These are phyloP conservation scores for Dictyostelium firmibasis DNA, from an alignment of 78 protist species.

Conservation along the genomic window DNA sequence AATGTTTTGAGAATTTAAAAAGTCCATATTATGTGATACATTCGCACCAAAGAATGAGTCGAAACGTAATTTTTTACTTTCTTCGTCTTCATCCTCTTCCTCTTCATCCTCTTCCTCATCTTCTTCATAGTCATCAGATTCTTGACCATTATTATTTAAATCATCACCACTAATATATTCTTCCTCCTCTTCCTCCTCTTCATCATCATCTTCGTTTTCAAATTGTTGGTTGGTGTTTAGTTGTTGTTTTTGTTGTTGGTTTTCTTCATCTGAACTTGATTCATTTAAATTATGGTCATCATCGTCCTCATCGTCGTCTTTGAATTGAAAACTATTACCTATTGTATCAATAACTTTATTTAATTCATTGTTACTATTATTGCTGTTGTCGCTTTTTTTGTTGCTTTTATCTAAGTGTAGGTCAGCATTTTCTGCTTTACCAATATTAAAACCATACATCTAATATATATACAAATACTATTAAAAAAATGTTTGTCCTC, in stretches of 20 bases:
- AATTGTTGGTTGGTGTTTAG: background rate
- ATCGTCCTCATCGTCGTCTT: background rate
- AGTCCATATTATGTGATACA: background rate
- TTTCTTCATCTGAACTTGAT: background rate
- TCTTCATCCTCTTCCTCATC: background rate
- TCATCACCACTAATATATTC: background rate
- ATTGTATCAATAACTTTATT: background rate
- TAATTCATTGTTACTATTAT: background rate
- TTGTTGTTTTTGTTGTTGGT: background rate
- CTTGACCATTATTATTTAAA: background rate
- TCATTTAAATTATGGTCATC: background rate
- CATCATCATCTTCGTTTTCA: background rate
- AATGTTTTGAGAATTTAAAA: background rate
- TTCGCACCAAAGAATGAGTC: background rate
- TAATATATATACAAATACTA: background rate
- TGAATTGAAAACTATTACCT: background rate
- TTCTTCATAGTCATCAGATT: background rate
- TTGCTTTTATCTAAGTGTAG: background rate
- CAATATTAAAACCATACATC: constrained; percentile 15
- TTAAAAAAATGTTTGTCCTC: background rate
- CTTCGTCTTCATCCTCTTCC: background rate
- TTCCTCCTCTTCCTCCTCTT: background rate
- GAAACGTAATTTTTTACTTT: background rate
- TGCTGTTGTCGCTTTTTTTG: background rate
- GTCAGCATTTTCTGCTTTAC: constrained; percentile 14